Percentiles rank a stretch among this genome's conserved stretches.
phyloP scores from a whole-genome alignment of 352 stramenopile species.

The Phytophthora europaea region DNA sequence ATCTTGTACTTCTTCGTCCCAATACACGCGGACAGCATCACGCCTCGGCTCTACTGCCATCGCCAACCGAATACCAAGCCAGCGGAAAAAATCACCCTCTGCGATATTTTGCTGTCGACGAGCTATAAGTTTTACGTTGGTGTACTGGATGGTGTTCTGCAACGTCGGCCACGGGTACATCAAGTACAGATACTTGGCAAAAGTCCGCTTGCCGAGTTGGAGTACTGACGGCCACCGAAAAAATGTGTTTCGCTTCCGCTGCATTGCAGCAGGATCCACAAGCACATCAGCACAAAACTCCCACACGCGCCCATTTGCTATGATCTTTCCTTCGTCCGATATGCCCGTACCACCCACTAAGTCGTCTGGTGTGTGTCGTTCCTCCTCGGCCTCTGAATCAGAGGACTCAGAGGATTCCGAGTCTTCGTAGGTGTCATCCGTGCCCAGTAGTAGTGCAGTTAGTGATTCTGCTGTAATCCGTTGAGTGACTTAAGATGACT shows the following conservation, averaged over 20 bases:
- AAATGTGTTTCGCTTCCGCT: background rate
- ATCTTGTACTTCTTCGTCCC: slow-evolving; percentile 8
- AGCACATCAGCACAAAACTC: background rate
- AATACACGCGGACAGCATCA: background rate
- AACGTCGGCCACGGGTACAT: slow-evolving; percentile 5
- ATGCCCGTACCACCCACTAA: too few species aligned
- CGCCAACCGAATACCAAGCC: slow-evolving; percentile 1
- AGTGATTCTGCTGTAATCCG: too few species aligned
- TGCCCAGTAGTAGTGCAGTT: too few species aligned
- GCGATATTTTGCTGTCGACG: background rate
- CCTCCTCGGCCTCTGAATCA: background rate
- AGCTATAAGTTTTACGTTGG: background rate
- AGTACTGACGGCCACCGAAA: background rate
- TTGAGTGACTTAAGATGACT: too few species aligned
- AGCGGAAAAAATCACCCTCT: slow-evolving; percentile 14
- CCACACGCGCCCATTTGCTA: background rate
- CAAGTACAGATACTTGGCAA: background rate
- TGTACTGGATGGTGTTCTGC: slow-evolving; percentile 1
- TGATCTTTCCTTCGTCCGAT: background rate
- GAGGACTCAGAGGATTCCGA: background rate
- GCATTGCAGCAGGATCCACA: background rate
- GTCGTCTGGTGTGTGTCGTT: background rate
- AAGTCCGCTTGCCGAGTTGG: background rate
- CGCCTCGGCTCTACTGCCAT: slow-evolving; percentile 1
- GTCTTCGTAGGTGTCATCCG: background rate